These are phyloP conservation scores for Alternaria brassicicola DNA, from an alignment of 2,329 filamentous ascomycete genomes.

Conservation along the genomic window DNA sequence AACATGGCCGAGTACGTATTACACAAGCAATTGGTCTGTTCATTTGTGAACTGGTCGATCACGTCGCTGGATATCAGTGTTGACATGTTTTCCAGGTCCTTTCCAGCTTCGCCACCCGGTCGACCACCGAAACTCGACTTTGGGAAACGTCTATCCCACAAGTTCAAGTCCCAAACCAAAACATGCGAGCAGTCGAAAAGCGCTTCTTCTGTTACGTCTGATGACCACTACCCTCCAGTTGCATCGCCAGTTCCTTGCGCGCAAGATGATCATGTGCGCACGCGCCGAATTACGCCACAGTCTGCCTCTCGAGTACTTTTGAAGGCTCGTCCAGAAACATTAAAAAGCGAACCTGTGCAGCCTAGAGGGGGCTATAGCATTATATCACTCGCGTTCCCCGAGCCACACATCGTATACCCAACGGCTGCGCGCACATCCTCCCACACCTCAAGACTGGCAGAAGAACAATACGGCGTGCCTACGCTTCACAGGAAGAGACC, in stretches of 20 bases:
- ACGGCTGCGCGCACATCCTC: not conserved
- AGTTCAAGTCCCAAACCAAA: not conserved
- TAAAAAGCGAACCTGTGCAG: not conserved
- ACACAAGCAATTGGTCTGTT: not conserved
- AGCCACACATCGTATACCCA: not conserved
- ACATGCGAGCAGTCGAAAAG: not conserved
- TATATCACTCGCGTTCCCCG: not conserved
- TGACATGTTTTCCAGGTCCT: slow-evolving; percentile 6
- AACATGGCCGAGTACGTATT: not conserved
- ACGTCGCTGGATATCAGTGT: not conserved
- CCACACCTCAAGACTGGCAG: not conserved
- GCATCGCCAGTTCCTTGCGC: not conserved
- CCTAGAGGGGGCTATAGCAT: not conserved
- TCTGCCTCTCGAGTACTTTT: not conserved
- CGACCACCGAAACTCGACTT: slow-evolving; percentile 7
- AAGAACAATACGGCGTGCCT: not conserved
- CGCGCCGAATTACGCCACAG: slow-evolving; percentile 1
- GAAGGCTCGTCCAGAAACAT: not conserved
- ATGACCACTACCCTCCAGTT: not conserved
- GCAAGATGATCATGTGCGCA: slow-evolving; percentile 2
- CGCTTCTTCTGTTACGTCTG: not conserved
- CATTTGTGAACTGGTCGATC: not conserved
- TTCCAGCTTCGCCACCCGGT: slow-evolving; percentile 10
- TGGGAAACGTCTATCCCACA: slow-evolving; percentile 1
- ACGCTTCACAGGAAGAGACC: not conserved